Evolutionary conservation across 139 green algal species (phyloP).

Genomic region (Diplosphaera chodatii): DNA sequence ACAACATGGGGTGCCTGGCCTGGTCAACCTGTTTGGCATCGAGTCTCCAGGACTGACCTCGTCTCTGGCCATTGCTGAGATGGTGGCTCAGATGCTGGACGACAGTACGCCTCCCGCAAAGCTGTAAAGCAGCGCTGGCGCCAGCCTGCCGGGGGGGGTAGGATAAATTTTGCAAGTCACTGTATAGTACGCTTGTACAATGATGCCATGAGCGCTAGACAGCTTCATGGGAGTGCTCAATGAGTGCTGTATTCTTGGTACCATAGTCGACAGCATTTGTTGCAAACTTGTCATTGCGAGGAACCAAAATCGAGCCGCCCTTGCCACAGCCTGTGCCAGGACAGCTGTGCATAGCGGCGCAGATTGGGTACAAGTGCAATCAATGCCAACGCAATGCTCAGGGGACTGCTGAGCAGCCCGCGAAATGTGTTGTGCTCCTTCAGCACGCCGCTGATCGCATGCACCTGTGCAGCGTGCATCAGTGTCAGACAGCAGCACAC

Average conservation of each 20-base stretch:
- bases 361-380: not conserved
- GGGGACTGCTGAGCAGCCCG: not conserved
- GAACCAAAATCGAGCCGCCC: no score
- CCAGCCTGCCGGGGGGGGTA: no score
- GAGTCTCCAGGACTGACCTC: conserved; percentile 82
- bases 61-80: conserved; percentile 55
- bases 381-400: not conserved
- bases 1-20: conserved; percentile 50
- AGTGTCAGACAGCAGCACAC: no score
- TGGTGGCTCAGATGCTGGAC: conserved; percentile 38
- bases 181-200: no score
- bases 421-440: not conserved
- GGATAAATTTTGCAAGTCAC: not conserved
- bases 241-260: no score
- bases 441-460: not conserved
- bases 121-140: not conserved
- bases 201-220: no score
- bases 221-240: no score
- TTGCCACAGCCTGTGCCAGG: not conserved
- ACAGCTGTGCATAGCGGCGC: not conserved
- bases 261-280: no score
- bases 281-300: no score
- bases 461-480: no score
- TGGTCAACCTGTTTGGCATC: conserved; percentile 78
- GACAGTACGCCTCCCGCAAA: not conserved